Evolutionary conservation across 1,284 basidiomycete genomes (phyloP).

Genomic region (Microbotryomycetes sp.): DNA sequence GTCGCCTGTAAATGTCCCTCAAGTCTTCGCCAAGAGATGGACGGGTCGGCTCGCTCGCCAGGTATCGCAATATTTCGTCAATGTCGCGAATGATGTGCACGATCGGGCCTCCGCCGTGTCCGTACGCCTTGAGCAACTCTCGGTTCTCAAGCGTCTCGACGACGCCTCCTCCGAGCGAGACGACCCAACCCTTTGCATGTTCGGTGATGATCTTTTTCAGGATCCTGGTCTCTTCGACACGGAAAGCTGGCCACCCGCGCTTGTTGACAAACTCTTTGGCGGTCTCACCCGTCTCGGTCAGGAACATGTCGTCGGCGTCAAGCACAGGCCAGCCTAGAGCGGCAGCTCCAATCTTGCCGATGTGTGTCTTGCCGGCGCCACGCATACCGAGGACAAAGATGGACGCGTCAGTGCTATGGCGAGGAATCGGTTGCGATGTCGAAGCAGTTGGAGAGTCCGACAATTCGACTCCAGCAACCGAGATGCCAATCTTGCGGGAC

Average conservation of each 20-base stretch:
- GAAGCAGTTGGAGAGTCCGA: constrained; percentile 39
- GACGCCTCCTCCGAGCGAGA: constrained; percentile 92
- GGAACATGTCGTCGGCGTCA: constrained; percentile 70
- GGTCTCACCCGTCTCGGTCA: constrained; percentile 41
- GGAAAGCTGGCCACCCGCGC: constrained; percentile 71
- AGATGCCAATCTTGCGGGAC: constrained; percentile 89
- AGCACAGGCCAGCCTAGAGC: constrained; percentile 69
- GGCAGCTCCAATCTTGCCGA: constrained; percentile 70
- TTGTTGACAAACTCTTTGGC: constrained; percentile 70
- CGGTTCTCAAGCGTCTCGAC: constrained; percentile 76
- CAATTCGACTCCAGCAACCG: constrained; percentile 52
- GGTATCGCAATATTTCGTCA: constrained; percentile 66
- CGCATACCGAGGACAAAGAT: constrained; percentile 88
- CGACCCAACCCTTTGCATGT: constrained; percentile 54
- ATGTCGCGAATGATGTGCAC: constrained; percentile 65
- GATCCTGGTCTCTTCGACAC: constrained; percentile 44
- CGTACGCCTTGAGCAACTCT: constrained; percentile 62
- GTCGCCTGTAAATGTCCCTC: constrained; percentile 69
- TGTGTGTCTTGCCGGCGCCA: constrained; percentile 88
- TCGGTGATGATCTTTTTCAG: constrained; percentile 40
- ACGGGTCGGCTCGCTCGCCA: constrained; percentile 64
- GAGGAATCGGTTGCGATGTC: constrained; percentile 34
- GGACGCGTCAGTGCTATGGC: constrained; percentile 49
- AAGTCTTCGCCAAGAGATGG: constrained; percentile 84
- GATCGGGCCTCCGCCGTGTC: constrained; percentile 53